phyloP scores from a whole-genome alignment of 1,139 yeast genomes.

The Suhomyces terraborum region DNA sequence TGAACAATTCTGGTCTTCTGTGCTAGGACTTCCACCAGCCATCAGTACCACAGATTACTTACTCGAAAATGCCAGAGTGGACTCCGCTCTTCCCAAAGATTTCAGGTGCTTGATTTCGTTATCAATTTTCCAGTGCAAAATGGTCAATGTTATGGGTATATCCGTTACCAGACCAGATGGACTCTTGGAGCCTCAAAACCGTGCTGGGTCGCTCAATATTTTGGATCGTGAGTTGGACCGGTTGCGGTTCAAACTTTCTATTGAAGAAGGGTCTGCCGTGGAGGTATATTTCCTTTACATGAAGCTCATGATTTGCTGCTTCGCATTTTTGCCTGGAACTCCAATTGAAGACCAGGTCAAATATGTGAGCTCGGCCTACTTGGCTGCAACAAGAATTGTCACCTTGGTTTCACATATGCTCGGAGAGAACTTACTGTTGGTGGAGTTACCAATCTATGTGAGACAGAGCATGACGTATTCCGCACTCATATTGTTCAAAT shows the following conservation, averaged over 20 bases:
- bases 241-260: slow-evolving; percentile 60
- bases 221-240: slow-evolving; percentile 79
- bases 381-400: slow-evolving; percentile 78
- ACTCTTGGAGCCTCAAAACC: slow-evolving; percentile 75
- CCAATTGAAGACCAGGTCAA: slow-evolving; percentile 86
- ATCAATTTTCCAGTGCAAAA: slow-evolving; percentile 80
- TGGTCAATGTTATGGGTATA: slow-evolving; percentile 85
- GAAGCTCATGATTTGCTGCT: slow-evolving; percentile 80
- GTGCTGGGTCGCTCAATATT: slow-evolving; percentile 77
- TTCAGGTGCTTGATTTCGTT: slow-evolving; percentile 74
- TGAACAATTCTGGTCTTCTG: slow-evolving; percentile 90
- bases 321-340: slow-evolving; percentile 89
- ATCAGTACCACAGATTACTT: slow-evolving; percentile 78
- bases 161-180: slow-evolving; percentile 92
- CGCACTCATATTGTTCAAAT: slow-evolving; percentile 74
- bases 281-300: slow-evolving; percentile 81
- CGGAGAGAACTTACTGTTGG: slow-evolving; percentile 60
- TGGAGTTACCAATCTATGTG: slow-evolving; percentile 83
- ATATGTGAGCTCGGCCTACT: slow-evolving; percentile 79
- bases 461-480: slow-evolving; percentile 85
- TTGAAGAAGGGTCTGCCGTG: slow-evolving; percentile 64
- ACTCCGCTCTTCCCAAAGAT: slow-evolving; percentile 64
- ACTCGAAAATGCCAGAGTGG: slow-evolving; percentile 75
- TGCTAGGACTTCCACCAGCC: slow-evolving; percentile 84
- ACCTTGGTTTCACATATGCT: slow-evolving; percentile 75